Percentiles rank a stretch among this genome's conserved stretches.
phyloP scores from a whole-genome alignment of 768 basidiomycete species.

The Exidia glandulosa region DNA sequence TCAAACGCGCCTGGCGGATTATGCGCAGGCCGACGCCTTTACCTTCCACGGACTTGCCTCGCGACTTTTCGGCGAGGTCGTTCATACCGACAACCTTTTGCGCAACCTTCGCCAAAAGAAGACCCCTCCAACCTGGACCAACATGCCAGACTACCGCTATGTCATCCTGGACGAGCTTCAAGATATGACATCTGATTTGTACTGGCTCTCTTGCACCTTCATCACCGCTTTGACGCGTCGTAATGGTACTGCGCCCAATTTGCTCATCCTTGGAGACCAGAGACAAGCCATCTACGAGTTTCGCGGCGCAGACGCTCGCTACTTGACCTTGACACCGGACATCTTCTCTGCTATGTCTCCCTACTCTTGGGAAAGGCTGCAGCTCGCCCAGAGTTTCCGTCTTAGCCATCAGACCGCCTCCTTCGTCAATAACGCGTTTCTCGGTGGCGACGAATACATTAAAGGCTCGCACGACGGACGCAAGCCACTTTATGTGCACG shows the following conservation, averaged over 20 bases:
- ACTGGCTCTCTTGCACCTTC: constrained; percentile 3
- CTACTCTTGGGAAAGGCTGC: neutral
- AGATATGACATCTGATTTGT: neutral
- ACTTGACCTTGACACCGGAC: neutral
- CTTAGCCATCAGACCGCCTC: neutral
- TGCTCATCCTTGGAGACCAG: constrained; percentile 1
- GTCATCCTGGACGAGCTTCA: constrained; percentile 4
- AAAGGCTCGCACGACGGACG: constrained; percentile 1
- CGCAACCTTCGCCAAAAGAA: neutral
- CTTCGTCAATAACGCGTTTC: constrained; percentile 3
- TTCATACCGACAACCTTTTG: neutral
- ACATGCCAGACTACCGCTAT: neutral
- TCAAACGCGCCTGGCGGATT: neutral
- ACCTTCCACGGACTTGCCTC: constrained; percentile 4
- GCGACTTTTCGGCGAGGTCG: neutral
- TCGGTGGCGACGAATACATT: constrained; percentile 2
- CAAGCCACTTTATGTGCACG: neutral
- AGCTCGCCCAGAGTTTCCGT: constrained; percentile 2
- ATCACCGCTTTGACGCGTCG: neutral
- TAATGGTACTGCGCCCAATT: neutral
- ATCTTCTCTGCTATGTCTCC: constrained; percentile 1
- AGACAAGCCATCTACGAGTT: constrained; percentile 4
- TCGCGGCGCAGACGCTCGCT: constrained; percentile 1
- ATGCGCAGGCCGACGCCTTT: neutral
- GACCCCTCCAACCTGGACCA: neutral